Conservation (phyloP, 331 rosid genomes). For the Acacia pycnantha region DNA sequence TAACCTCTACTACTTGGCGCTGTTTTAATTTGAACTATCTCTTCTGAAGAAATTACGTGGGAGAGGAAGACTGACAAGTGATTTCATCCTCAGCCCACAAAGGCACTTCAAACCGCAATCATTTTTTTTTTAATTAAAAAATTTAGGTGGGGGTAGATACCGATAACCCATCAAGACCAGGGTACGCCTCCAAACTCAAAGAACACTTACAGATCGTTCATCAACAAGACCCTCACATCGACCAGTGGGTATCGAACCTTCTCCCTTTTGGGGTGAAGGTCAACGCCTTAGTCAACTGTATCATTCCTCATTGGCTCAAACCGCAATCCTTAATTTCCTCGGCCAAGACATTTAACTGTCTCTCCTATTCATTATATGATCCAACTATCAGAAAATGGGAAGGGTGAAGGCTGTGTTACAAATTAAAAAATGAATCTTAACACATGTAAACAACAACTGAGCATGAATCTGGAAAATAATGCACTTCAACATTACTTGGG, state of each 20-base stretch:
- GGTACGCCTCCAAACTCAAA: too few species aligned
- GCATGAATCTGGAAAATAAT: neutral
- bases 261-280: too few species aligned
- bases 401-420: conserved; percentile 17
- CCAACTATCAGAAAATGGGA: conserved; percentile 2
- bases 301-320: too few species aligned
- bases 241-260: too few species aligned
- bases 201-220: too few species aligned
- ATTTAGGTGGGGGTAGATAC: too few species aligned
- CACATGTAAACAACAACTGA: conserved; percentile 17
- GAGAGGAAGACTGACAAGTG: neutral
- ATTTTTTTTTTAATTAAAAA: too few species aligned
- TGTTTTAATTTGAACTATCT: neutral
- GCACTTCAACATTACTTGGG: conserved; percentile 44
- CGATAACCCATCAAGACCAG: too few species aligned
- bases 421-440: conserved; percentile 24
- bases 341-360: neutral
- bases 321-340: neutral
- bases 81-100: neutral
- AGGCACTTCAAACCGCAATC: neutral
- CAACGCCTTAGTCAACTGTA: too few species aligned
- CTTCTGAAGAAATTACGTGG: neutral
- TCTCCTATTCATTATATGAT: conserved; percentile 10
- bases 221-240: too few species aligned
- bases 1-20: neutral